Conservation (phyloP, 345 rosid species). For the Nasturtium officinale region DNA sequence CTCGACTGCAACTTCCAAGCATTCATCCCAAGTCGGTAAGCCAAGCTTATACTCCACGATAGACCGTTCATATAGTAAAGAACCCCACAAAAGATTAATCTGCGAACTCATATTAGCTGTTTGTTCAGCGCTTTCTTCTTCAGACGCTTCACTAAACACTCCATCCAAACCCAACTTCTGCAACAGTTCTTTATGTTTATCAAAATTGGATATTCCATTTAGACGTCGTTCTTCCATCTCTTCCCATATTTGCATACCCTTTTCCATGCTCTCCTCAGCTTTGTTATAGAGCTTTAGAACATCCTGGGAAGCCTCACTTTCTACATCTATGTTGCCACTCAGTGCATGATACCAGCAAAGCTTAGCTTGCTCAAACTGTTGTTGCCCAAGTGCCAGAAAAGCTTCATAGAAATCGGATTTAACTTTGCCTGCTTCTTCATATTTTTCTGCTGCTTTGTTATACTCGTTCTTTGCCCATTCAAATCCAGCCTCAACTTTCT, state of each 20-base stretch:
- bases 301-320: constrained; percentile 67
- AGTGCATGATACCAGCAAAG: constrained; percentile 87
- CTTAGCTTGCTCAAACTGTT: constrained; percentile 94
- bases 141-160: constrained; percentile 54
- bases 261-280: constrained; percentile 94
- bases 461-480: constrained; percentile 83
- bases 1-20: constrained; percentile 93
- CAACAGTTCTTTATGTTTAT: constrained; percentile 60
- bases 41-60: constrained; percentile 84
- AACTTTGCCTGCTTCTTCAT: constrained; percentile 71
- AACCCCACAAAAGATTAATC: constrained; percentile 91
- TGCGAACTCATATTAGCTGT: constrained; percentile 82
- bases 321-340: constrained; percentile 61
- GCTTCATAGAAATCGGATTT: constrained; percentile 90
- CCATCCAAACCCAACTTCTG: constrained; percentile 66
- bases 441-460: constrained; percentile 61
- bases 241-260: constrained; percentile 93
- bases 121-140: constrained; percentile 76
- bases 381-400: constrained; percentile 88
- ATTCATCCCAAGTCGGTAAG: constrained; percentile 96
- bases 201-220: constrained; percentile 73
- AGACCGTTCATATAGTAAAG: constrained; percentile 89
- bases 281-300: constrained; percentile 83
- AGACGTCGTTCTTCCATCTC: constrained; percentile 80
- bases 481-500: constrained; percentile 55